These are phyloP conservation scores for Alternaria dauci DNA, from an alignment of 2,329 filamentous ascomycete genomes.

Conservation along the genomic window DNA sequence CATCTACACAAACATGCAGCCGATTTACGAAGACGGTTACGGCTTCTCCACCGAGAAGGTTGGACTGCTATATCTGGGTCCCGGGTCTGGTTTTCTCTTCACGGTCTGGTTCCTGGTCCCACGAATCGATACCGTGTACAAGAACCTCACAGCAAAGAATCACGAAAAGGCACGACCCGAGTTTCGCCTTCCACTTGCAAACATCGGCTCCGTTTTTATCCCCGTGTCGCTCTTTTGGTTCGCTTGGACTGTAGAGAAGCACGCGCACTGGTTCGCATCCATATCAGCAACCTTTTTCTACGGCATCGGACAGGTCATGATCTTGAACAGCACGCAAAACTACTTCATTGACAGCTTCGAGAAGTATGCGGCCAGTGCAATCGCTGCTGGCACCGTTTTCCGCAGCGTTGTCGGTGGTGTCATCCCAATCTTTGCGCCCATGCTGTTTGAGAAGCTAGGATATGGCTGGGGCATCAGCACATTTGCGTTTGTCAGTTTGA, in stretches of 20 bases:
- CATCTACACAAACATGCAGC: conserved; percentile 60
- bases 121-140: conserved; percentile 59
- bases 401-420: conserved; percentile 58
- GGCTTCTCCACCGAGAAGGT: conserved; percentile 58
- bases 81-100: conserved; percentile 55
- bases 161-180: conserved; percentile 54
- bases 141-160: conserved; percentile 53
- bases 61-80: conserved; percentile 57
- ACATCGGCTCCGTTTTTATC: conserved; percentile 56
- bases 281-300: conserved; percentile 58
- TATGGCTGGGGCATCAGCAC: conserved; percentile 61
- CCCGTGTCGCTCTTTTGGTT: conserved; percentile 55
- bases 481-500: conserved; percentile 56
- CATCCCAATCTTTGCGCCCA: conserved; percentile 57
- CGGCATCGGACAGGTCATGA: conserved; percentile 62
- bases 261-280: conserved; percentile 53
- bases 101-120: conserved; percentile 58
- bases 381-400: conserved; percentile 60
- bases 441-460: conserved; percentile 55
- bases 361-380: conserved; percentile 59
- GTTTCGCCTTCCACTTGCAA: conserved; percentile 57
- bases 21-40: conserved; percentile 55
- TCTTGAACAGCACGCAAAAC: conserved; percentile 63
- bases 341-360: conserved; percentile 64
- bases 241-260: conserved; percentile 54